A percentile compares a stretch with the other conserved stretches of the same genome.
These are phyloP conservation scores for Ensete glaucum DNA, from an alignment of 176 grass and related monocot genomes.

Conservation along the genomic window DNA sequence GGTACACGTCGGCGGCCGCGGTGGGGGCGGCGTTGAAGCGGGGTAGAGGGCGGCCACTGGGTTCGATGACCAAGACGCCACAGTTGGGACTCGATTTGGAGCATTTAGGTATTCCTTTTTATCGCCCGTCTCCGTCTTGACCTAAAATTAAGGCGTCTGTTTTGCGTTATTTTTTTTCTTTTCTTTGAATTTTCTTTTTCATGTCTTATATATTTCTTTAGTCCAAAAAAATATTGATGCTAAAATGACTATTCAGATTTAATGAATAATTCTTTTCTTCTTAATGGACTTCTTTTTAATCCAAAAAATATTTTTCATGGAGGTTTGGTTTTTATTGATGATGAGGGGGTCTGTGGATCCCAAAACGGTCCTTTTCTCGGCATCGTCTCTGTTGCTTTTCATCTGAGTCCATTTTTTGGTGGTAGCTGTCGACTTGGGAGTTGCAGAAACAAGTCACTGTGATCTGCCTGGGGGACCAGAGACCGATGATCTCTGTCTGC, in stretches of 20 bases:
- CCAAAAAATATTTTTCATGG: neutral
- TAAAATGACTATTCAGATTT: no score
- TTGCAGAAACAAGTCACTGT: neutral
- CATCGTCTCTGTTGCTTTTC: neutral
- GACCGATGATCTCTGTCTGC: neutral
- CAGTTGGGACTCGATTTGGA: slow-evolving; percentile 5
- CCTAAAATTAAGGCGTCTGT: neutral
- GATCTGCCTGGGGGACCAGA: neutral
- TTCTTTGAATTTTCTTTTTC: neutral
- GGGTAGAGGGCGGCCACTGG: slow-evolving; percentile 54
- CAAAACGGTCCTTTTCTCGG: neutral
- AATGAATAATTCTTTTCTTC: no score
- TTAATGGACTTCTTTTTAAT: no score
- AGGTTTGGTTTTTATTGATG: neutral
- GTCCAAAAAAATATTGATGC: no score
- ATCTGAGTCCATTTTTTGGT: neutral
- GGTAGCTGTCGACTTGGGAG: neutral
- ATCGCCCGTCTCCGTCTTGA: no score
- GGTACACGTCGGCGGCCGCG: slow-evolving; percentile 60
- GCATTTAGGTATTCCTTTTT: neutral
- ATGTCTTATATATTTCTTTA: no score
- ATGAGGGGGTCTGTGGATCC: neutral
- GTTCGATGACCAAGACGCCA: slow-evolving; percentile 34
- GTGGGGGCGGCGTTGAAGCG: slow-evolving; percentile 79
- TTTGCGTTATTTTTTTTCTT: neutral